These are phyloP conservation scores for Acanthochlamys bracteata DNA, from an alignment of 106 monocot species.

Conservation along the genomic window DNA sequence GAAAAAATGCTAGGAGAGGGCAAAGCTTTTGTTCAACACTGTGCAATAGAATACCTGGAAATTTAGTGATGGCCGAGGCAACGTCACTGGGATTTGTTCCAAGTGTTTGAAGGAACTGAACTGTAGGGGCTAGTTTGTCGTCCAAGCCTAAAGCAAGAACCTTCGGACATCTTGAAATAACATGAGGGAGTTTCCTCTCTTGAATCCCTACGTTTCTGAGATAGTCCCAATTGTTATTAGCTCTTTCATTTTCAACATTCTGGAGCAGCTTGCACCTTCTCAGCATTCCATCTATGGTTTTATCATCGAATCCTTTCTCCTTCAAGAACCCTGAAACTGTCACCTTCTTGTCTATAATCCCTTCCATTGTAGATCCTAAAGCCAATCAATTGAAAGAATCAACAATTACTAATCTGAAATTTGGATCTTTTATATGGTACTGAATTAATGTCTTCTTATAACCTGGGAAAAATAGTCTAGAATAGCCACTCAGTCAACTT, in stretches of 20 bases:
- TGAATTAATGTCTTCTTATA: neutral
- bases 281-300: conserved; percentile 29
- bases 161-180: conserved; percentile 76
- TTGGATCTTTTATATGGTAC: neutral
- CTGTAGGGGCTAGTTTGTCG: conserved; percentile 58
- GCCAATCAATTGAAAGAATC: neutral
- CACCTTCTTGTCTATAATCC: conserved; percentile 6
- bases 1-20: conserved; percentile 82
- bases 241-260: conserved; percentile 14
- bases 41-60: conserved; percentile 67
- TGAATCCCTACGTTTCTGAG: conserved; percentile 58
- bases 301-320: conserved; percentile 54
- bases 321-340: conserved; percentile 42
- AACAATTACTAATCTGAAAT: neutral
- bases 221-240: conserved; percentile 59
- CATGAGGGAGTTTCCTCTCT: conserved; percentile 63
- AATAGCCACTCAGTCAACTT: neutral
- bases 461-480: neutral
- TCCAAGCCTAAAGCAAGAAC: conserved; percentile 48
- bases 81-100: conserved; percentile 56
- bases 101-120: conserved; percentile 65
- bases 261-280: conserved; percentile 47
- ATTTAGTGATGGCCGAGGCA: conserved; percentile 54
- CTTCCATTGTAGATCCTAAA: conserved; percentile 25
- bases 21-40: conserved; percentile 94